phyloP scores from a whole-genome alignment of 1,284 basidiomycete genomes.

The Anthracocystis walkeri region DNA sequence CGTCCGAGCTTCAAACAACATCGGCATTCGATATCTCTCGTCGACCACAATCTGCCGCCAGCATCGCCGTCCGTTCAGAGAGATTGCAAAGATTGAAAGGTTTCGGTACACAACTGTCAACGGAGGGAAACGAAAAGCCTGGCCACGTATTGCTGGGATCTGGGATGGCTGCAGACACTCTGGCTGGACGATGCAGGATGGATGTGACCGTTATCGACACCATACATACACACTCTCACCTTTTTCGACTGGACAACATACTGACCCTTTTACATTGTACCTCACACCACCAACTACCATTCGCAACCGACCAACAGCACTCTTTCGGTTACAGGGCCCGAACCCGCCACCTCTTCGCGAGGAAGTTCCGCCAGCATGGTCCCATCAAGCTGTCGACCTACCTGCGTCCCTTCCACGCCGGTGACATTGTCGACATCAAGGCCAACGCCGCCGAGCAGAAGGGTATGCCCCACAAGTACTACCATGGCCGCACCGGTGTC shows the following conservation, averaged over 20 bases:
- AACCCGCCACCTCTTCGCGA: constrained; percentile 94
- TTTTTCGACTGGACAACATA: neutral
- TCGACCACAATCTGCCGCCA: neutral
- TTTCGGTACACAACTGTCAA: no score
- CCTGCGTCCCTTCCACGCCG: constrained; percentile 91
- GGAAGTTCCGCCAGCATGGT: constrained; percentile 80
- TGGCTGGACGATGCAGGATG: constrained; percentile 14
- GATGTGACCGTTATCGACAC: constrained; percentile 11
- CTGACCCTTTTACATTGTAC: constrained; percentile 13
- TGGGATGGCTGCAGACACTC: neutral
- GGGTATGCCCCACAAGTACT: constrained; percentile 97
- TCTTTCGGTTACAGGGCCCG: constrained; percentile 99
- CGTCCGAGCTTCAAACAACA: neutral
- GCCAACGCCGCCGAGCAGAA: constrained; percentile 99
- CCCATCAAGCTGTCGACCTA: constrained; percentile 91
- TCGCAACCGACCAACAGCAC: constrained; percentile 76
- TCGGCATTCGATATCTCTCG: neutral
- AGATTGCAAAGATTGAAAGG: neutral
- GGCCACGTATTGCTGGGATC: neutral
- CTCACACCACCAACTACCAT: neutral
- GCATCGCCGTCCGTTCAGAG: neutral
- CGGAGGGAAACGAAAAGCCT: no score
- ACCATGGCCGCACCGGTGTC: constrained; percentile 88
- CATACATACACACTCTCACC: neutral
- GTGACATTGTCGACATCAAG: constrained; percentile 99